Base-by-base conservation (phyloP, 108 stramenopile species). In the Skeletonema grethae region DNA sequence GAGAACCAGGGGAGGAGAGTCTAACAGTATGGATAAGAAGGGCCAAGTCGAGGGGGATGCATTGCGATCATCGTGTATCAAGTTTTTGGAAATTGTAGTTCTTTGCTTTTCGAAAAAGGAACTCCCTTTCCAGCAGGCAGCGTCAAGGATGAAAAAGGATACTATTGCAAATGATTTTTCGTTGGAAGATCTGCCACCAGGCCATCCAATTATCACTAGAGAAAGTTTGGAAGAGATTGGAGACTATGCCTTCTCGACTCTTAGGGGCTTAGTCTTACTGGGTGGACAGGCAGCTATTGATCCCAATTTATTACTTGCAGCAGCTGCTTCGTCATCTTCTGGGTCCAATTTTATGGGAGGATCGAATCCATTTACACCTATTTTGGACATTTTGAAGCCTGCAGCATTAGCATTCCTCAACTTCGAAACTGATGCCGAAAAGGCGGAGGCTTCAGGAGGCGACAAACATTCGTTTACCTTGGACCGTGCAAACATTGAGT, bases 21-120 rank as follows among this genome's bases (percentile, higher is more conserved):
- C 50, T 1, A 22, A 5, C 22, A 53, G 22, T 53, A 9, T 29
- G 15, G 55, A 12, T 58, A 73, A 67, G 35, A 46, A 65, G 20
- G 34, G 30, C 18, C 31, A 9, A 35, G 29, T 57, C 59, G 64
- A 59, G 50, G 50, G 60, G 8, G 94, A 93, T 77, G 84, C 87
- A 13, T 61, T 96, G 34, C 76, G 88, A 63, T 82, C 86, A 72
- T 84, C 95, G 5, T 92, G 88, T 61, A 80, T 96, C 73, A 96
- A 96, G 66, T 96, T 96, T 77, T 63, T 93, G 53, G 95, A 96
- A 78, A 96, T 90, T 71, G 87, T 96, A 15, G 82, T 88, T 22
- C 41, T 93, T 31, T 90, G 91, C 70, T 94, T 93, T 73, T 94
- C 93, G 22, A 78, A 75, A 20, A 89, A 87, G 55, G 85, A 85